Conservation (phyloP, 2,329 filamentous ascomycete genomes). For the Fusarium floridanum region DNA sequence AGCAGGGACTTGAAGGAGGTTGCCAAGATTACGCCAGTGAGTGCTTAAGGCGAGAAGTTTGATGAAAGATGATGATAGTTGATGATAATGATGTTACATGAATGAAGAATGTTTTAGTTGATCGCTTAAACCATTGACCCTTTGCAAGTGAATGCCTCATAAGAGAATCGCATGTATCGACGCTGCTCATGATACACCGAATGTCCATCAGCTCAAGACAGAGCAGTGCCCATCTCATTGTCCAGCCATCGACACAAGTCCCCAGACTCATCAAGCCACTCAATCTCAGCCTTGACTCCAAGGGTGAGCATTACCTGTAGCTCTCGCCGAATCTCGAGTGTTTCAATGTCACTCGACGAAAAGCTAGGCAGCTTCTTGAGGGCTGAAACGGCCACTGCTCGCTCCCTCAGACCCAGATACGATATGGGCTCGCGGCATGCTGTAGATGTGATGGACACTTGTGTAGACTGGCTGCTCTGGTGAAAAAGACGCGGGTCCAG, state of each 20-base stretch:
- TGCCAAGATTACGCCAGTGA: slow-evolving; percentile 38
- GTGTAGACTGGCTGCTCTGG: slow-evolving; percentile 25
- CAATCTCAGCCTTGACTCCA: slow-evolving; percentile 82
- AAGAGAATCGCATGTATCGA: not conserved
- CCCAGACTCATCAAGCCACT: slow-evolving; percentile 72
- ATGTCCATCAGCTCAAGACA: not conserved
- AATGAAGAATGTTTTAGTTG: not conserved
- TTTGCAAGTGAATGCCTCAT: not conserved
- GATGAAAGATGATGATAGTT: slow-evolving; percentile 18
- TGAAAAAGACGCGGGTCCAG: not conserved
- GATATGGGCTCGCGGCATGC: slow-evolving; percentile 46
- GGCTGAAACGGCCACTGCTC: slow-evolving; percentile 67
- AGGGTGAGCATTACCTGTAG: slow-evolving; percentile 81
- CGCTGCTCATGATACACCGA: not conserved
- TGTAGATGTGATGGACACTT: slow-evolving; percentile 43
- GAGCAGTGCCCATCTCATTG: slow-evolving; percentile 48
- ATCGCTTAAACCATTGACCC: not conserved
- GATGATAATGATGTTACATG: not conserved
- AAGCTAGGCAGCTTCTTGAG: slow-evolving; percentile 58
- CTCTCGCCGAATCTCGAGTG: slow-evolving; percentile 63
- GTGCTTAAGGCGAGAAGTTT: slow-evolving; percentile 16
- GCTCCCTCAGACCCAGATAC: slow-evolving; percentile 67
- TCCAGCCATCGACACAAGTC: slow-evolving; percentile 66
- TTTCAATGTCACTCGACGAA: slow-evolving; percentile 46
- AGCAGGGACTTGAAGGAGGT: slow-evolving; percentile 44